Evolutionary conservation across 805 yeast genomes (phyloP).

Genomic region (Lachancea sp.): DNA sequence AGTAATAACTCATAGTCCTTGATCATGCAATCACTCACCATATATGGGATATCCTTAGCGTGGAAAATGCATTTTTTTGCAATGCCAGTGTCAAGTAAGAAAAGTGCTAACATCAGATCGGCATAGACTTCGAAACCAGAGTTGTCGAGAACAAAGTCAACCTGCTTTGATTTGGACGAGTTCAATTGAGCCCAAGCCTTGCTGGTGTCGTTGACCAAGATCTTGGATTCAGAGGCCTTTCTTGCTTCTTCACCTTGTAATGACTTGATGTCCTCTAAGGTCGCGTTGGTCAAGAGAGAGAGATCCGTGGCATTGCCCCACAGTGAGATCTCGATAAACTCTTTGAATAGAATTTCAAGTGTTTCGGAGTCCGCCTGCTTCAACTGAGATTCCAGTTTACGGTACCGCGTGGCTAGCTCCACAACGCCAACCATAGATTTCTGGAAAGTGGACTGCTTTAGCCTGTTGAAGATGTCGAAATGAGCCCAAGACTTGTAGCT

Average conservation of each 20-base stretch:
- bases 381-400: constrained; percentile 34
- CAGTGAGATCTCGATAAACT: constrained; percentile 77
- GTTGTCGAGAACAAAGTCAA: constrained; percentile 85
- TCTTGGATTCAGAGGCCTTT: constrained; percentile 70
- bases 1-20: constrained; percentile 64
- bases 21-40: constrained; percentile 92
- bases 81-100: constrained; percentile 64
- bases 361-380: constrained; percentile 35
- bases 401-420: constrained; percentile 68
- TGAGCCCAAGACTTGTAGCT: constrained; percentile 33
- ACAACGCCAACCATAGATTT: constrained; percentile 72
- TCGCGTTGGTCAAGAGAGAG: constrained; percentile 81
- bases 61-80: constrained; percentile 65
- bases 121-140: constrained; percentile 93
- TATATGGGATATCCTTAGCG: constrained; percentile 91
- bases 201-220: constrained; percentile 68
- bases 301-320: constrained; percentile 99
- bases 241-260: constrained; percentile 88
- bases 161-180: constrained; percentile 34
- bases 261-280: constrained; percentile 81
- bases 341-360: constrained; percentile 59
- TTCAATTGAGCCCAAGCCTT: constrained; percentile 53
- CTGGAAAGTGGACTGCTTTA: constrained; percentile 68
- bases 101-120: constrained; percentile 62
- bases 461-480: constrained; percentile 67